Conservation (phyloP, 2,329 filamentous ascomycete species). For the Fusarium musae region DNA sequence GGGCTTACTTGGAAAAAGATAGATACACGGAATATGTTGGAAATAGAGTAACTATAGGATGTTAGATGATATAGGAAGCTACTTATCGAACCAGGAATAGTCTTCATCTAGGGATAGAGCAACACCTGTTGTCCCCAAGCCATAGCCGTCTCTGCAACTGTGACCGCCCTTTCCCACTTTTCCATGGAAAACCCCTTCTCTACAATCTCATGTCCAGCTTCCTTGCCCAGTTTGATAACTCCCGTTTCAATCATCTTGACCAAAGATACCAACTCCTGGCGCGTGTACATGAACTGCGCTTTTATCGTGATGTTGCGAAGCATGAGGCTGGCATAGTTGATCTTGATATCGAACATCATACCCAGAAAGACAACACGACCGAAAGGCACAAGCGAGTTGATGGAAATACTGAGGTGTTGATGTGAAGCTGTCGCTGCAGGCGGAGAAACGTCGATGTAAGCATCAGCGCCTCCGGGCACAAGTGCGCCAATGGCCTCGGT, state of each 20-base stretch:
- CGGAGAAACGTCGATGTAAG: constrained; percentile 33
- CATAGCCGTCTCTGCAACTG: constrained; percentile 4
- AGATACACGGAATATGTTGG: no score
- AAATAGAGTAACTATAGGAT: neutral
- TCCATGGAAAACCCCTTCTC: constrained; percentile 3
- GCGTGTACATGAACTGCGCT: constrained; percentile 27
- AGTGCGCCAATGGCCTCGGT: neutral
- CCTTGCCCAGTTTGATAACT: constrained; percentile 21
- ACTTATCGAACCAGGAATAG: rapidly evolving
- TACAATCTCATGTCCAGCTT: constrained; percentile 27
- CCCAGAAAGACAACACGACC: constrained; percentile 16
- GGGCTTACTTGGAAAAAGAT: neutral
- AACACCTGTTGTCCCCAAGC: constrained; percentile 34
- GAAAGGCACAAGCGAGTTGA: neutral
- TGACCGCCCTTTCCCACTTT: constrained; percentile 25
- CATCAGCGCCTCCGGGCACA: constrained; percentile 9
- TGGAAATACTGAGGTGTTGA: constrained; percentile 13
- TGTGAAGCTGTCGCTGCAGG: constrained; percentile 10
- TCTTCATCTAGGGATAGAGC: neutral
- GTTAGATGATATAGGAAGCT: neutral
- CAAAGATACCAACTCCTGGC: constrained; percentile 10
- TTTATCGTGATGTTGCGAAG: constrained; percentile 20
- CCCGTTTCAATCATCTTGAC: constrained; percentile 30
- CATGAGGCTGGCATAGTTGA: constrained; percentile 26
- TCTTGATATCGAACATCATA: constrained; percentile 17